phyloP scores from a whole-genome alignment of 1,284 basidiomycete species.

The Ceratobasidium sp. region DNA sequence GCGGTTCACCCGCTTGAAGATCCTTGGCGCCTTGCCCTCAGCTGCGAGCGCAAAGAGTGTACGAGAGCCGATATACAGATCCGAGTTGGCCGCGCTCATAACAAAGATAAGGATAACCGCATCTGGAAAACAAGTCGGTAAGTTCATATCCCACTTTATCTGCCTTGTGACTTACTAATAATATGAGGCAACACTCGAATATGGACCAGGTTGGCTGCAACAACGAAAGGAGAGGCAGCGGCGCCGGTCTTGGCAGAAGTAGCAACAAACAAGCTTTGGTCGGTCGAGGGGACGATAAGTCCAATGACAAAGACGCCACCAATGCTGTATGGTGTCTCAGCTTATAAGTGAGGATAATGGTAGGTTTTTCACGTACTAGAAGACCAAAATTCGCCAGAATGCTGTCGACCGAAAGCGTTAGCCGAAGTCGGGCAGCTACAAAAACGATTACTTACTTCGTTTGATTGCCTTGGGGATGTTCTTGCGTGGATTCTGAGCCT shows the following conservation, averaged over 20 bases:
- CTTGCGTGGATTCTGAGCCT: conserved; percentile 62
- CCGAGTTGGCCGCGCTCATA: conserved; percentile 56
- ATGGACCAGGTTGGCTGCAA: conserved; percentile 53
- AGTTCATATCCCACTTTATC: conserved; percentile 41
- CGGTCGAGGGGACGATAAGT: conserved; percentile 60
- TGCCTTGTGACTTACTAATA: conserved; percentile 54
- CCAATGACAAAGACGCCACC: conserved; percentile 73
- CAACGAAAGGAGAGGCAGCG: conserved; percentile 80
- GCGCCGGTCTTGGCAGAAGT: conserved; percentile 67
- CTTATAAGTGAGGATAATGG: too few species aligned
- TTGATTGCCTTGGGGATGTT: conserved; percentile 56
- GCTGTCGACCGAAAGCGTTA: conserved; percentile 36
- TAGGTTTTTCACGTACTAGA: conserved; percentile 57
- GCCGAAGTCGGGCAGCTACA: too few species aligned
- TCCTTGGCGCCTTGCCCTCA: conserved; percentile 58
- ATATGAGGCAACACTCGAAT: conserved; percentile 55
- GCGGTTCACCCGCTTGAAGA: conserved; percentile 59
- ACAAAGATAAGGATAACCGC: conserved; percentile 46
- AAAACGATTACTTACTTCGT: conserved; percentile 24
- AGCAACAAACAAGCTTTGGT: conserved; percentile 59
- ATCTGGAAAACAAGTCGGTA: conserved; percentile 42
- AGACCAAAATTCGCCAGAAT: conserved; percentile 67
- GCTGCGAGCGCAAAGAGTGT: conserved; percentile 53
- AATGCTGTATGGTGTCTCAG: conserved; percentile 47
- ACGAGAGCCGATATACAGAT: conserved; percentile 56